Base-by-base conservation (phyloP, 2,329 filamentous ascomycete genomes). In the Colletotrichum sublineola region DNA sequence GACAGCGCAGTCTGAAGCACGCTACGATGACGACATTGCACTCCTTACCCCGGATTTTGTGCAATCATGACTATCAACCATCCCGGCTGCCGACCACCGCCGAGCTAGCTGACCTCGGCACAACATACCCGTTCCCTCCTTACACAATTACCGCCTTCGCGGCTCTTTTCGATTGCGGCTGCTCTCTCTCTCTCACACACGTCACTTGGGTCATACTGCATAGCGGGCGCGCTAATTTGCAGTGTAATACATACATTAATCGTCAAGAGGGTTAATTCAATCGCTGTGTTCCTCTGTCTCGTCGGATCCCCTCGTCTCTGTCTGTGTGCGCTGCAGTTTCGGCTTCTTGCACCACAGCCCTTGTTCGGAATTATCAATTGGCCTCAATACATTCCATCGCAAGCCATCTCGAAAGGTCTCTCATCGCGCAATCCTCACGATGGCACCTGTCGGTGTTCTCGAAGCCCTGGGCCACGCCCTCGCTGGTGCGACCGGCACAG, bases 381-480 rank as follows among this genome's bases (percentile, higher is more conserved):
- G 33, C 15, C n/a, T 24, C 56, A 7, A 9, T 14, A 18, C 12
- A 42, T 58, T 58, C 33, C 5, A 29, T 42, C 4, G 14, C n/a
- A 42, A 42, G 2, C 14, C n/a, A 29, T 14, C 36, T 29, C 38
- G 12, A 11, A 24, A n/a, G 29, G 58, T 18, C n/a, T 29, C n/a
- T 20, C 36, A 2, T 38, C 6, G 24, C 11, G 31, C 29, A 53
- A 24, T 53, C 18, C n/a, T 33, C 8, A 18, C 15, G 29, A 68
- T 62, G 61, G 42, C 67, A 36, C 68, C 69, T 64, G 64, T 81
- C 80, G 80, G 74, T 75, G 72, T 85, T 78, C 87, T 96, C 5
- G 92, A 93, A 62, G 93, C 94, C 44, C 84, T 97, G 11, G 93
- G 94, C 56, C 94, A 97, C 84, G 95, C 94, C 66, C 81, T 94